These are phyloP conservation scores for Fusarium coffeatum DNA, from an alignment of 2,329 filamentous ascomycete species.

Conservation along the genomic window DNA sequence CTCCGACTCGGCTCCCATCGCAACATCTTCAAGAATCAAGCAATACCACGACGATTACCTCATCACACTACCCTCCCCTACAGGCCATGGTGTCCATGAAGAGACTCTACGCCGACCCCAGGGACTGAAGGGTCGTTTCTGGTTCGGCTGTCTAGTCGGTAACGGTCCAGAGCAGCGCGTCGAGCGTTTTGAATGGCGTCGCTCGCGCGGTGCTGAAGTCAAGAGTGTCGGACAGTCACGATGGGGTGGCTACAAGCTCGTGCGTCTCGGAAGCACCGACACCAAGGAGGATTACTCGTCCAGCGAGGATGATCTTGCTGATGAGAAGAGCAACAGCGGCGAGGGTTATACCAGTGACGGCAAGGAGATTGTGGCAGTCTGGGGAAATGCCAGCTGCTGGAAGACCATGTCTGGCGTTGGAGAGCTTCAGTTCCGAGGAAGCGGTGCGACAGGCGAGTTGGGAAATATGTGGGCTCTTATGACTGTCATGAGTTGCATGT, in stretches of 20 bases:
- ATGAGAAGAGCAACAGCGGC: constrained; percentile 12
- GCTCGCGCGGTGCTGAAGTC: constrained; percentile 36
- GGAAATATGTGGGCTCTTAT: constrained; percentile 42
- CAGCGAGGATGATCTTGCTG: constrained; percentile 7
- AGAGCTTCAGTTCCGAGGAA: constrained; percentile 44
- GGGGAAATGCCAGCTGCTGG: constrained; percentile 29
- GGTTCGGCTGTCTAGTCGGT: constrained; percentile 39
- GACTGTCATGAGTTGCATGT: constrained; percentile 45
- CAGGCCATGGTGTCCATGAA: background rate
- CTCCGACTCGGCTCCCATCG: constrained; percentile 14
- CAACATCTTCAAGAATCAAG: constrained; percentile 2
- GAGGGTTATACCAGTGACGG: constrained; percentile 40
- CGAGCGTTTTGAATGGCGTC: constrained; percentile 44
- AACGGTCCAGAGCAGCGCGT: constrained; percentile 14
- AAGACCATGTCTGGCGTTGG: constrained; percentile 36
- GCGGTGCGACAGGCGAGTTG: constrained; percentile 44
- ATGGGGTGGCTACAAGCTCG: constrained; percentile 42
- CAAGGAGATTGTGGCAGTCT: constrained; percentile 43
- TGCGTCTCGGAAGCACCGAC: constrained; percentile 32
- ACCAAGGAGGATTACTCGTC: constrained; percentile 13
- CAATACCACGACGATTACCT: constrained; percentile 19
- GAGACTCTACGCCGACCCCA: constrained; percentile 31
- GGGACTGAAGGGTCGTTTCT: constrained; percentile 29
- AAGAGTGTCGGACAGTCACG: constrained; percentile 33
- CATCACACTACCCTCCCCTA: constrained; percentile 25